Base-by-base conservation (phyloP, 163 green algal species). In the Scenedesmus sp. region DNA sequence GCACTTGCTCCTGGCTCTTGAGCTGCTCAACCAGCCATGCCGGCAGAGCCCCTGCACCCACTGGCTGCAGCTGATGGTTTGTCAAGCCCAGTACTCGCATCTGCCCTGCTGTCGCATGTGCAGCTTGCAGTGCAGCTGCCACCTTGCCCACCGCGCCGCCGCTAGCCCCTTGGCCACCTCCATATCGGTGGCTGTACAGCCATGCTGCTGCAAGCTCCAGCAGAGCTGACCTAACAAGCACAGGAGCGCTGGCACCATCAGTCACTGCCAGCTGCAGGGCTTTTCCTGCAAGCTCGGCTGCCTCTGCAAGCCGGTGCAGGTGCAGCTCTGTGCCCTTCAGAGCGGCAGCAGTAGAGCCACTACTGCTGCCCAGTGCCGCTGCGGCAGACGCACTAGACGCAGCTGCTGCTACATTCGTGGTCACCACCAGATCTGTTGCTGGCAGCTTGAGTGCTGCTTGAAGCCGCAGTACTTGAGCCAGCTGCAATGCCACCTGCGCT, bases 1-100 rank as follows among this genome's bases (percentile, higher is more conserved):
- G 56, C 61, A 85, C 22, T 43, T 92, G 88, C 89, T 96, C 93
- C 83, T 96, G 93, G 24, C 92, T 93, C 42, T 72, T 76, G 0
- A 93, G 85, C 44, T 89, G 92, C 76, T 90, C 81, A 6, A 92
- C 35, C 35, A 91, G 92, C 94, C 94, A 96, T 5, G 88, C 93
- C 1, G 94, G 94, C 80, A 96, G 35, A 40, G 87, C 59, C 22
- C 56, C 44, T 7, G 59, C 86, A 16, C 68, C 86, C 22, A 86
- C 42, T 22, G 93, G 93, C 80, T 84, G 83, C 83, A 93, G 89
- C 33, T 49, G 43, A 24, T 83, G 68, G 18, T 40, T 86, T 43
- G 91, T 84, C 22, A 94, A 86, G n/a, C 81, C 79, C 72, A 95
- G 83, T n/a, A 87, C 56, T 53, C 92, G 85, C 10, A 85, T n/a